Evolutionary conservation across 1,139 yeast species (phyloP).

Genomic region (Scheffersomyces parashehatae): DNA sequence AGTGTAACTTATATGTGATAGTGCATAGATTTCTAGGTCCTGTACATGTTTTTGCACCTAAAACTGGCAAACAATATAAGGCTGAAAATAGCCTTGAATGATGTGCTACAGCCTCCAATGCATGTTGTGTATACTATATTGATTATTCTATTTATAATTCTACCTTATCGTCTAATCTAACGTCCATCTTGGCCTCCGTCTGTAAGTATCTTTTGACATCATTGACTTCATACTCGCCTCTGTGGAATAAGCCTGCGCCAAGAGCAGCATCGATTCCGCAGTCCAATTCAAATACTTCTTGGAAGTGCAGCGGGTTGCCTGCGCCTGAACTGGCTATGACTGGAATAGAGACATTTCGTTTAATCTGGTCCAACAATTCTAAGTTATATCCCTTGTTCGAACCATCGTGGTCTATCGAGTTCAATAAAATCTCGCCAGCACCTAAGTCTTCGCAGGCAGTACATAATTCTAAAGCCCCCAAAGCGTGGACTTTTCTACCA

Average conservation of each 20-base stretch:
- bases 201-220: slow-evolving; percentile 73
- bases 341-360: slow-evolving; percentile 75
- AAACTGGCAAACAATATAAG: too few relatives aligned
- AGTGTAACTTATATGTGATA: too few relatives aligned
- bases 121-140: too few relatives aligned
- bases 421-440: slow-evolving; percentile 92
- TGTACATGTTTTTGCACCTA: too few relatives aligned
- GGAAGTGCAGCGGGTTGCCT: slow-evolving; percentile 86
- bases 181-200: slow-evolving; percentile 34
- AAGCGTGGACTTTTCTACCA: slow-evolving; percentile 83
- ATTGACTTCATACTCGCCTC: slow-evolving; percentile 85
- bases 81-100: too few relatives aligned
- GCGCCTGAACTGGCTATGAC: slow-evolving; percentile 98
- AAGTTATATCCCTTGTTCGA: slow-evolving; percentile 89
- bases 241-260: slow-evolving; percentile 97
- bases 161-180: slow-evolving; percentile 33
- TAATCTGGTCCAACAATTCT: slow-evolving; percentile 77
- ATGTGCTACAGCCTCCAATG: too few relatives aligned
- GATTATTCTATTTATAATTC: slow-evolving; percentile 16
- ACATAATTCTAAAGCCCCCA: slow-evolving; percentile 90
- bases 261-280: slow-evolving; percentile 93
- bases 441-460: slow-evolving; percentile 89
- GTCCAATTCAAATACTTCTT: slow-evolving; percentile 71
- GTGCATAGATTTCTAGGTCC: too few relatives aligned
- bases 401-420: slow-evolving; percentile 96